These are phyloP conservation scores for Dipodascus albidus DNA, from an alignment of 805 yeast genomes.

Conservation along the genomic window DNA sequence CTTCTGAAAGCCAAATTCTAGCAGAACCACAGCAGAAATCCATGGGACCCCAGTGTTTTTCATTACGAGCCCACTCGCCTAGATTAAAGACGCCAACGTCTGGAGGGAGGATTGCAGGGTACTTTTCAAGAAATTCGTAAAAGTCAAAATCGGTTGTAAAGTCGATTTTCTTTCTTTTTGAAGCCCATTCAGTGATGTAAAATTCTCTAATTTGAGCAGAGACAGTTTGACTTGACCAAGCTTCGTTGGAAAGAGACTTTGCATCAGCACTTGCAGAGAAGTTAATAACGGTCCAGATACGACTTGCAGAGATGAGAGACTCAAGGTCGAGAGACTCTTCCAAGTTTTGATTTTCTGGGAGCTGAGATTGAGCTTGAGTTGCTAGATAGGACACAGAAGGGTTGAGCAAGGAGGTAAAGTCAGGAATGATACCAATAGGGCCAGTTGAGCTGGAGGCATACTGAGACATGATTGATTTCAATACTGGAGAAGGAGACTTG, in stretches of 20 bases:
- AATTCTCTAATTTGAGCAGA: conserved; percentile 27
- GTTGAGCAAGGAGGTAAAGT: conserved; percentile 16
- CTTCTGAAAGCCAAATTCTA: conserved; percentile 29
- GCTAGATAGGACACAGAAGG: conserved; percentile 19
- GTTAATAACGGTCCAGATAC: conserved; percentile 27
- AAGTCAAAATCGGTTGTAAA: conserved; percentile 30
- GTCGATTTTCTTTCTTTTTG: conserved; percentile 23
- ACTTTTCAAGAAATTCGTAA: conserved; percentile 27
- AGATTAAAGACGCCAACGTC: conserved; percentile 18
- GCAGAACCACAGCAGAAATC: conserved; percentile 27
- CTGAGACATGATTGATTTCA: conserved; percentile 8
- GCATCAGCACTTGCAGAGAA: conserved; percentile 22
- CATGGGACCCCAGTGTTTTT: conserved; percentile 22
- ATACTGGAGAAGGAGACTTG: conserved; percentile 18
- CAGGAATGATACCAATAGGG: conserved; percentile 11
- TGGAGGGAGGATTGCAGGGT: conserved; percentile 23
- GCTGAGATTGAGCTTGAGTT: conserved; percentile 2
- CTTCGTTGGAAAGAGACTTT: conserved; percentile 14
- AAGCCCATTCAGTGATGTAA: conserved; percentile 29
- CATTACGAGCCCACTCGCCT: conserved; percentile 27
- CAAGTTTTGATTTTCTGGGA: background rate
- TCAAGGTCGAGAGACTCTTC: conserved; percentile 15
- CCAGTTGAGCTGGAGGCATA: conserved; percentile 2
- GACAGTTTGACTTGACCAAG: conserved; percentile 27
- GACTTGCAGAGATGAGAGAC: conserved; percentile 18